A percentile compares a stretch with the other conserved stretches of the same genome.
Evolutionary conservation across 345 rosid species (phyloP).

Genomic region (Ceriops decandra): DNA sequence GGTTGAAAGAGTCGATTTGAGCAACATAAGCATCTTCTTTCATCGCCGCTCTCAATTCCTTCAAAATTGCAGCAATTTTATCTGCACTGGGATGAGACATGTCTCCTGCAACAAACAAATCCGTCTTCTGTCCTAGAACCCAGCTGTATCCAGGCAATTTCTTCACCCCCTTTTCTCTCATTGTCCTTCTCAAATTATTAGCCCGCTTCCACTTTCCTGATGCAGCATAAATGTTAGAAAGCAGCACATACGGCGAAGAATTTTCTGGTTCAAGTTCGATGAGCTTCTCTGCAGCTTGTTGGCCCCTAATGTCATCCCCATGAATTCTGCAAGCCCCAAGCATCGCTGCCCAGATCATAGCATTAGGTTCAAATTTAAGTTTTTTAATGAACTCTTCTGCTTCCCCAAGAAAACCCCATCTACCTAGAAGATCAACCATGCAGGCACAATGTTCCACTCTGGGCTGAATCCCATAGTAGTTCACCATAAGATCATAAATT

Average conservation of each 20-base stretch:
- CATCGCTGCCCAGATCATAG: constrained; percentile 79
- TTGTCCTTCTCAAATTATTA: constrained; percentile 59
- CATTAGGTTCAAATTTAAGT: constrained; percentile 56
- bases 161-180: constrained; percentile 76
- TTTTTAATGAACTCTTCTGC: constrained; percentile 64
- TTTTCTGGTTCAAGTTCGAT: constrained; percentile 70
- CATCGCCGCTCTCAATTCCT: constrained; percentile 40
- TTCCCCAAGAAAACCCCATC: constrained; percentile 85
- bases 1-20: constrained; percentile 25
- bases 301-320: constrained; percentile 74
- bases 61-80: constrained; percentile 39
- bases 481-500: constrained; percentile 63
- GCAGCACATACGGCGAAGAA: constrained; percentile 74
- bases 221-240: constrained; percentile 82
- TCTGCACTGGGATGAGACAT: constrained; percentile 51
- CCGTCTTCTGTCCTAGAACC: constrained; percentile 57
- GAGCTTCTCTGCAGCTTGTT: constrained; percentile 67
- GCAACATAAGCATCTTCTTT: constrained; percentile 25
- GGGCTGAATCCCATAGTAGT: constrained; percentile 52
- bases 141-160: constrained; percentile 87
- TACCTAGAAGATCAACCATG: constrained; percentile 91
- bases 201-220: constrained; percentile 77
- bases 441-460: constrained; percentile 83
- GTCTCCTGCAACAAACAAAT: constrained; percentile 71
- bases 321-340: constrained; percentile 87